These are phyloP conservation scores for Ceratocystis albifundus DNA, from an alignment of 2,329 filamentous ascomycete genomes.

Conservation along the genomic window DNA sequence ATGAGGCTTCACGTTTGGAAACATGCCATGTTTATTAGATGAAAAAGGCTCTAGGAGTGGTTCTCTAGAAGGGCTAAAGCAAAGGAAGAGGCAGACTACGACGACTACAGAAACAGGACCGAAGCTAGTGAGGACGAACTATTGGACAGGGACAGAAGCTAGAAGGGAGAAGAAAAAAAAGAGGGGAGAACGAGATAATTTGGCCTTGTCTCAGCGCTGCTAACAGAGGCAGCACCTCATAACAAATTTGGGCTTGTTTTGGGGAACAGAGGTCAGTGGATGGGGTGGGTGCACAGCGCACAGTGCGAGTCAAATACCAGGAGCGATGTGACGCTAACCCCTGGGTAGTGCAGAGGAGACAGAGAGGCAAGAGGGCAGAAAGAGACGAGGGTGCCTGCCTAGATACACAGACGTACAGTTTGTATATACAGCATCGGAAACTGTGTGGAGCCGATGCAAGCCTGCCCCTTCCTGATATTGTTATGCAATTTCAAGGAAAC, in stretches of 20 bases:
- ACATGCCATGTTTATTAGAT: too few species aligned
- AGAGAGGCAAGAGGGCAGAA: background rate
- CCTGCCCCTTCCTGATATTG: conserved; percentile 6
- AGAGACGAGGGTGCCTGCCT: background rate
- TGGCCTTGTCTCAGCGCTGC: background rate
- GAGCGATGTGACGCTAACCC: conserved; percentile 4
- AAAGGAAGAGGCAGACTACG: background rate
- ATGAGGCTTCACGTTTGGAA: background rate
- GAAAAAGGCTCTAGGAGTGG: too few species aligned
- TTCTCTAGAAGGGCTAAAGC: background rate
- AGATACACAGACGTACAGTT: background rate
- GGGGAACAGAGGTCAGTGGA: background rate
- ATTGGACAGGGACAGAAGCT: background rate
- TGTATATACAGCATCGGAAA: background rate
- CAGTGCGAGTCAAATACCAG: background rate
- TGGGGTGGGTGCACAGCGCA: background rate
- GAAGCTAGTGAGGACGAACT: conserved; percentile 2
- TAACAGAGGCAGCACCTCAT: background rate
- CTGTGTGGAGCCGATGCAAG: conserved; percentile 5
- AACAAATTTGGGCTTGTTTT: background rate
- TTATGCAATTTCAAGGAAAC: conserved; percentile 1
- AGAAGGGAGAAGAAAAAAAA: background rate
- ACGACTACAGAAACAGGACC: conserved; percentile 10
- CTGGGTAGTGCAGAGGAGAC: background rate
- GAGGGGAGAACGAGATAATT: background rate